Evolutionary conservation across 495 filamentous ascomycete species (phyloP).

Genomic region (Evernia prunastri): DNA sequence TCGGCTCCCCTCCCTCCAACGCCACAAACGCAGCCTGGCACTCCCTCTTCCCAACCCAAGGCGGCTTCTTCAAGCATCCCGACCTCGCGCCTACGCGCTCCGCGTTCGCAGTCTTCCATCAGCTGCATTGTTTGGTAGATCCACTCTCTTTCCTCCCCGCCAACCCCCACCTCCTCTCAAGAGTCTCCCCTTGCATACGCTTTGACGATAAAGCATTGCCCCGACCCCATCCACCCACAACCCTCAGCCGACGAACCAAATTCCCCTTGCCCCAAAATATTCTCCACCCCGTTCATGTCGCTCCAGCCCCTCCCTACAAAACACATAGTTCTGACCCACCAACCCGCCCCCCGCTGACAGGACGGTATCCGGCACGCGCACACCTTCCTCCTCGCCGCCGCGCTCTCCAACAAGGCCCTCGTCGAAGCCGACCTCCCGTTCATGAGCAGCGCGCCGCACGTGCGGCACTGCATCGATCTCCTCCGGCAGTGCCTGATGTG

Average conservation of each 20-base stretch:
- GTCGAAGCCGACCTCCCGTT: slow-evolving; percentile 11
- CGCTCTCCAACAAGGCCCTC: not conserved
- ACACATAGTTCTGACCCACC: no score
- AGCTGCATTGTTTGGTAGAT: slow-evolving; percentile 25
- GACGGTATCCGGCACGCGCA: slow-evolving; percentile 5
- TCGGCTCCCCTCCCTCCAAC: slow-evolving; percentile 11
- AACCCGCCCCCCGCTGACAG: no score
- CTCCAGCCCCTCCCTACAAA: no score
- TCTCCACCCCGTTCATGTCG: no score
- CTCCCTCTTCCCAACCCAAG: slow-evolving; percentile 20
- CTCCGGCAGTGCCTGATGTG: slow-evolving; percentile 28
- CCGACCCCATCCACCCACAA: no score
- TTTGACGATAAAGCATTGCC: no score
- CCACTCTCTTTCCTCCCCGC: not conserved
- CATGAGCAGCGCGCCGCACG: slow-evolving; percentile 18
- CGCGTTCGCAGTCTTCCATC: slow-evolving; percentile 25
- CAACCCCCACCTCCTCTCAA: not conserved
- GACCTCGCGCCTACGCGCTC: slow-evolving; percentile 20
- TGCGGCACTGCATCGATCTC: slow-evolving; percentile 26
- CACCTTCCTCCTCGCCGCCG: not conserved
- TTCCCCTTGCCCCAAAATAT: not conserved
- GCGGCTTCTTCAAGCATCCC: slow-evolving; percentile 24
- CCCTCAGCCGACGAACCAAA: no score
- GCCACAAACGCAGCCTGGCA: slow-evolving; percentile 21
- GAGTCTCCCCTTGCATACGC: no score